phyloP scores from a whole-genome alignment of 345 rosid genomes.

The Eucalyptus camaldulensis region DNA sequence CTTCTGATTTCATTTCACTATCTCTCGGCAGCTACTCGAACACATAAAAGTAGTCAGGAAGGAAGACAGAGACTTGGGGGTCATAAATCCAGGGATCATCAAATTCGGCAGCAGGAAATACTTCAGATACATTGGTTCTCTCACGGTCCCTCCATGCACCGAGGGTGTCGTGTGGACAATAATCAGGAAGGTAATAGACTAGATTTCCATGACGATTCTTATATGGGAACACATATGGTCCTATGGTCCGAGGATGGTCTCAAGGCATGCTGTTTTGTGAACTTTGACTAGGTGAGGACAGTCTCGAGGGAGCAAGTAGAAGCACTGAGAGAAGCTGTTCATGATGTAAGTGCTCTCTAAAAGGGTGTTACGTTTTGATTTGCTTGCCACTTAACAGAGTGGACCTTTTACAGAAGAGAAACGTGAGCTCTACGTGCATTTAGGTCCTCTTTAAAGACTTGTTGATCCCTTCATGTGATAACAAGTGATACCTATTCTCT shows the following conservation, averaged over 20 bases:
- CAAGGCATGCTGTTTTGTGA: not conserved
- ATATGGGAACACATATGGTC: not conserved
- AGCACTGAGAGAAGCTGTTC: conserved; percentile 33
- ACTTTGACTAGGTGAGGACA: conserved; percentile 19
- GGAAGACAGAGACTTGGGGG: conserved; percentile 10
- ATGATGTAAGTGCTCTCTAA: conserved; percentile 12
- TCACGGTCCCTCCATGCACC: conserved; percentile 60
- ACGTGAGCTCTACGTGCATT: not conserved
- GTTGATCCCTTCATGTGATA: too few species aligned
- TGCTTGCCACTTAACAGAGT: not conserved
- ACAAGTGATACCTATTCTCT: not conserved
- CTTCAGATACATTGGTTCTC: conserved; percentile 58
- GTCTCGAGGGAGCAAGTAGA: conserved; percentile 47
- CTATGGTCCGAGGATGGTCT: not conserved
- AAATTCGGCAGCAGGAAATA: conserved; percentile 41
- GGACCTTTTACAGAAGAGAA: too few species aligned
- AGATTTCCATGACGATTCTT: not conserved
- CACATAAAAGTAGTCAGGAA: conserved; percentile 13
- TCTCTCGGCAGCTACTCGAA: conserved; percentile 16
- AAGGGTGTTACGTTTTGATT: not conserved
- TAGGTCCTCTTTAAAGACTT: too few species aligned
- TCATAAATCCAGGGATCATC: conserved; percentile 35
- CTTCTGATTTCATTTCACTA: not conserved
- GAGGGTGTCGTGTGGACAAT: conserved; percentile 74
- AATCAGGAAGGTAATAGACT: conserved; percentile 20